Evolutionary conservation across 441 rosid species (phyloP).

Genomic region (Flueggea neowawraea): DNA sequence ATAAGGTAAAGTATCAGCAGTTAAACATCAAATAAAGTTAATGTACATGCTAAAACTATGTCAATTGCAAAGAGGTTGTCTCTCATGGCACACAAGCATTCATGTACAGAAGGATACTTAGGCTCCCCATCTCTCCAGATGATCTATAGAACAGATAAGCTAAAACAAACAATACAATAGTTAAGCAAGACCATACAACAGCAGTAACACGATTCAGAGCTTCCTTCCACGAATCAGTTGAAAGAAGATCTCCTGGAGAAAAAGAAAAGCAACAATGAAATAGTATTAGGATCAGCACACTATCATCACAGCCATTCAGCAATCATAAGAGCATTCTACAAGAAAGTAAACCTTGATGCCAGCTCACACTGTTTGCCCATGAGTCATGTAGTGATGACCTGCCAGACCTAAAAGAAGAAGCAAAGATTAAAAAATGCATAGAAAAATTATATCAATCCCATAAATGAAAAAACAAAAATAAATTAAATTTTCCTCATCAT

Average conservation of each 20-base stretch:
- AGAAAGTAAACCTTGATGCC: constrained; percentile 76
- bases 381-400: constrained; percentile 65
- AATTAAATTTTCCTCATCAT: too few species aligned
- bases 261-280: neutral
- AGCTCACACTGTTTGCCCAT: constrained; percentile 73
- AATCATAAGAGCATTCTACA: constrained; percentile 10
- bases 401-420: constrained; percentile 61
- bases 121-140: too few species aligned
- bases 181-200: constrained; percentile 52
- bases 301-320: constrained; percentile 1
- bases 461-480: too few species aligned
- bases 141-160: neutral
- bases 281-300: constrained; percentile 9
- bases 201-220: constrained; percentile 82
- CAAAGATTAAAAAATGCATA: neutral
- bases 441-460: neutral
- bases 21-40: neutral
- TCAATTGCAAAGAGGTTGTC: too few species aligned
- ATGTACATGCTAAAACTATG: neutral
- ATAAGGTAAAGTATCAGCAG: constrained; percentile 15
- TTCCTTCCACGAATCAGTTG: constrained; percentile 83
- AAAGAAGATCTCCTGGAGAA: constrained; percentile 71
- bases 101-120: too few species aligned
- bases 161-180: neutral
- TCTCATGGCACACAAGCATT: too few species aligned